Percentiles rank a stretch among this genome's conserved stretches.
Evolutionary conservation across 257 asterid genomes (phyloP).

Genomic region (Solanum neorickii): DNA sequence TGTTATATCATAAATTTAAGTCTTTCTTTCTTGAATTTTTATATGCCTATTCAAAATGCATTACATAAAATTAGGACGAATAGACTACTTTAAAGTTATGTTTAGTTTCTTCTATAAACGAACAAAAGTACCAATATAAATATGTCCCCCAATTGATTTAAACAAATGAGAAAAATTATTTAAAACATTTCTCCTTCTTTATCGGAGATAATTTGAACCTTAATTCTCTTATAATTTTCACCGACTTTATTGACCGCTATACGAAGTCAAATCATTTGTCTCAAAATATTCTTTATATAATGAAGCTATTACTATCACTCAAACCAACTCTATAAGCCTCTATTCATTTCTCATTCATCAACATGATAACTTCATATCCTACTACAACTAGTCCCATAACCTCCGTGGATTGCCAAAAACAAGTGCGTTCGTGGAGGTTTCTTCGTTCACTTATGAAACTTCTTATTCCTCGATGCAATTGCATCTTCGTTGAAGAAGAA

Average conservation of each 20-base stretch:
- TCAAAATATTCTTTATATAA: not conserved
- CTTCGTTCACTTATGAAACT: slow-evolving; percentile 38
- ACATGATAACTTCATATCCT: slow-evolving; percentile 13
- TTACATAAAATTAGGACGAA: not conserved
- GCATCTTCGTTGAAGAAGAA: slow-evolving; percentile 26
- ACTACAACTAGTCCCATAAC: slow-evolving; percentile 7
- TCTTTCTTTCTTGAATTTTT: too few relatives aligned
- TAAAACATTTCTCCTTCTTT: not conserved
- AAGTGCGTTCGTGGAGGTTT: slow-evolving; percentile 57
- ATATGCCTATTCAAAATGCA: not conserved
- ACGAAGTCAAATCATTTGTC: not conserved
- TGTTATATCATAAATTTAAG: not conserved
- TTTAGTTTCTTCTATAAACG: not conserved
- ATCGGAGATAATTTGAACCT: not conserved
- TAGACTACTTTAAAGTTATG: not conserved
- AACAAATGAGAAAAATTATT: not conserved
- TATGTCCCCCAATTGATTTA: not conserved
- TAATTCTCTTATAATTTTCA: not conserved
- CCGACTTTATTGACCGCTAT: not conserved
- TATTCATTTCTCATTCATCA: not conserved
- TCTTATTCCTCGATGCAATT: slow-evolving; percentile 46
- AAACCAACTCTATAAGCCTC: not conserved
- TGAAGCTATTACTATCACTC: not conserved
- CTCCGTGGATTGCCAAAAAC: slow-evolving; percentile 53
- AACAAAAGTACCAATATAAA: not conserved